Base-by-base conservation (phyloP, 2,329 filamentous ascomycete genomes). In the Arthroderma sp. region DNA sequence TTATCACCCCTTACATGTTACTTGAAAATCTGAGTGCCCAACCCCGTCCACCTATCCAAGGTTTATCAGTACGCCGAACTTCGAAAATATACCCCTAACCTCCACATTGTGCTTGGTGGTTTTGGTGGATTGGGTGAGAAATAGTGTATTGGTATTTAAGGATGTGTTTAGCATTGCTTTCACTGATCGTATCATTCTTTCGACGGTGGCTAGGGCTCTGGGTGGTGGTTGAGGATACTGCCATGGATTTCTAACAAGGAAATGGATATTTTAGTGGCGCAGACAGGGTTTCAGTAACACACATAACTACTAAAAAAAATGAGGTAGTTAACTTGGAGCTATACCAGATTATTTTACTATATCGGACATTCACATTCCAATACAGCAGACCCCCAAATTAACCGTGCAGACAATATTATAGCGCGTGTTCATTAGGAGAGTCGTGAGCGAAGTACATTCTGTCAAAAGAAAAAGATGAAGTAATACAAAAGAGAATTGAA, bases 401-500 rank as follows among this genome's bases (percentile, higher is more conserved):
- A n/a, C n/a, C n/a, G n/a, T n/a, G n/a, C n/a, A n/a, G n/a, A n/a
- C n/a, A n/a, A n/a, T n/a, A 51, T 2, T 4, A 13, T 17, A 11
- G 23, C 4, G 23, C 4, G 9, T 51, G 28, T 31, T 51, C 47
- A 51, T 51, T 51, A 19, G 35, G 25, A 51, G 9, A 28, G 25
- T 51, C 47, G 15, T 51, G n/a, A 51, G 28, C 47, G 7, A 21
- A 17, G 47, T 51, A 51, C 47, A 51, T 51, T 51, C 47, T 51
- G 47, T 51, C 47, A 51, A 33, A 19, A 33, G 33, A 51, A 51
- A 25, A 5, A 7, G 15, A 51, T 4, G 6, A 47, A 23, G n/a
- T 51, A 51, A 51, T 51, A 51, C 47, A 51, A 19, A 51, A 17
- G n/a, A 51, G 28, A 51, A 51, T 31, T 47, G 47, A 51, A n/a